Evolutionary conservation across 1,284 basidiomycete species (phyloP), one percentile per base, ranked within the genome.

Genomic region (Heliocybe sulcata): DNA sequence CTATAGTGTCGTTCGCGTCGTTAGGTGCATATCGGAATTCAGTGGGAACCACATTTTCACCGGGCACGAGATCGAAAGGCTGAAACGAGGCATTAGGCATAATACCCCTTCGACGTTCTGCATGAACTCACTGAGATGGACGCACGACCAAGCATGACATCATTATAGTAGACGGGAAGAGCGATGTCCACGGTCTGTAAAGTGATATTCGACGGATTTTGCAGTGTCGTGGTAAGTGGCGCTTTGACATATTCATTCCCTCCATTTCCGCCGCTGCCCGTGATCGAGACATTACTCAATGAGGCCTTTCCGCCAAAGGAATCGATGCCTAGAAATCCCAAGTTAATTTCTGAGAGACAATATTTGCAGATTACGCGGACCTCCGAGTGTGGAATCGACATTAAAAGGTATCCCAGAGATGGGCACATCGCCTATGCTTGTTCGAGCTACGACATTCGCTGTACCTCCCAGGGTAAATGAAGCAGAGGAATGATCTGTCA

Each of bases 141-240:
- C 0, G 82, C 80, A 25, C 75, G 74, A 19, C 84, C 83, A 45
- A 87, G 72, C 64, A 69, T 70, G 25, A 77, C 74, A 27, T 76
- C 77, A 47, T 82, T 69, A 65, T 78, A 88, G 53, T 77, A 66
- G 8, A 85, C 84, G 0, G 84, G 80, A 47, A 91, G 72, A 10
- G 79, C 71, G 20, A 85, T 72, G 55, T 79, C 74, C 55, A 76
- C 73, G 9, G 86, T 89, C 56, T 76, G 67, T 33, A 91, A 71
- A 1, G 85, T 83, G 38, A 90, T 68, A 62, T 88, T 85, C 6
- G 85, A 86, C 8, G 85, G 86, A 60, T 88, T 89, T 42, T 81
- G 63, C 51, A 88, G 69, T 27, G 67, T 72, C 11, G 81, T 77
- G 0, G 72, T 80, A 26, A 87, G 66, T 1, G 81, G 82, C 2